Evolutionary conservation across 2,329 filamentous ascomycete genomes (phyloP).

Genomic region (Aspergillus quadricinctus): DNA sequence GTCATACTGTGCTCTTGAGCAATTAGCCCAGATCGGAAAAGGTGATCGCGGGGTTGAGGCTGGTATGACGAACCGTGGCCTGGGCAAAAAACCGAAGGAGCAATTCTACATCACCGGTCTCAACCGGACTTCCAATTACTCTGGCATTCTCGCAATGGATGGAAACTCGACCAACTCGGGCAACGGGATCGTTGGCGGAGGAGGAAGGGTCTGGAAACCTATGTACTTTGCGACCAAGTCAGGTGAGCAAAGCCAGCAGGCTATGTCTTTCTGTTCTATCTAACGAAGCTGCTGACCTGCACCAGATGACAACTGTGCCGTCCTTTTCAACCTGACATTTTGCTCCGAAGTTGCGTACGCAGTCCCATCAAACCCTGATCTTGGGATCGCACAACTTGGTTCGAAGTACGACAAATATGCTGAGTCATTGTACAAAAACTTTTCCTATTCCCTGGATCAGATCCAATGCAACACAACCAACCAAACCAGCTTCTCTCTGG

Average conservation of each 20-base stretch:
- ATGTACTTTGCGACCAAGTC: constrained; percentile 75
- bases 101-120: constrained; percentile 81
- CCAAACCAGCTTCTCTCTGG: constrained; percentile 76
- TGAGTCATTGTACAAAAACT: constrained; percentile 64
- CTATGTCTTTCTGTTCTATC: neutral
- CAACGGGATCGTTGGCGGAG: constrained; percentile 59
- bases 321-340: constrained; percentile 83
- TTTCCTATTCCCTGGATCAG: constrained; percentile 76
- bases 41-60: constrained; percentile 57
- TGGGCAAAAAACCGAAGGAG: constrained; percentile 68
- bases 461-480: constrained; percentile 75
- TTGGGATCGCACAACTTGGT: constrained; percentile 53
- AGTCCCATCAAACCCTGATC: constrained; percentile 75
- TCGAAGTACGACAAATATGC: constrained; percentile 76
- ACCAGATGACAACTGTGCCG: constrained; percentile 72
- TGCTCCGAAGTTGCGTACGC: constrained; percentile 87
- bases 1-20: constrained; percentile 77
- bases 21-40: constrained; percentile 60
- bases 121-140: constrained; percentile 66
- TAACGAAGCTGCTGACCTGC: neutral
- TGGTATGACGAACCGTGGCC: constrained; percentile 65
- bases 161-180: constrained; percentile 53
- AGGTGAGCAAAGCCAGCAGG: constrained; percentile 49
- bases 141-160: constrained; percentile 65
- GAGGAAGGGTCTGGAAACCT: constrained; percentile 67